Evolutionary conservation across 345 rosid genomes (phyloP), one percentile per base, ranked within the genome.

Genomic region (Bruguiera parviflora): DNA sequence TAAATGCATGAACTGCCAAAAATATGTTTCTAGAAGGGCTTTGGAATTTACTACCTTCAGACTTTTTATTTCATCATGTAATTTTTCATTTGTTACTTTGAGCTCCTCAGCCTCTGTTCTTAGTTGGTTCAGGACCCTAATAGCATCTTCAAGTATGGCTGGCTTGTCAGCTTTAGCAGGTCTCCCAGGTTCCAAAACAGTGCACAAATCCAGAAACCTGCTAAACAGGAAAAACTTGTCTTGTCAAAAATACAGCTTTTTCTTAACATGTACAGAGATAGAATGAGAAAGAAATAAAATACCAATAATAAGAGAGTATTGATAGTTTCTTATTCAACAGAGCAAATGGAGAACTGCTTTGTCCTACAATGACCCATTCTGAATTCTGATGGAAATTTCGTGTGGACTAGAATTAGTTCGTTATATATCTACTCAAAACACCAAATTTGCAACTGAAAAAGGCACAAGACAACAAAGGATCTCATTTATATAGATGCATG

Each of bases 121-220:
- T n/a, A 77, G 66, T 31, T 67, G 76, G 68, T 58, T 77, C 56
- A 77, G 37, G 67, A 77, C 62, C 59, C 70, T 72, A 68, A 77
- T 77, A 52, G 80, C 73, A 63, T 77, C 76, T 52, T 77, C 76
- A 62, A 77, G 65, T 64, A 77, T 51, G 22, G 76, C 63, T 19
- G 80, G 70, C 37, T 77, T 77, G 53, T 77, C 80, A 51, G 27
- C 64, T 68, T 65, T 71, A 13, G 64, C 61, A 28, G 70, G 66
- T 59, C 80, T 72, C 29, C 76, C 80, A 77, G 80, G 73, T n/a
- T 77, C 76, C 69, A 77, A 68, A 57, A 77, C 73, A 46, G 73
- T 33, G 56, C 61, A 58, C 75, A 77, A 64, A 77, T 77, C 80
- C 57, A 35, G 61, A 71, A 77, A 77, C 71, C 80, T 77, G 76